These are phyloP conservation scores for Kwoniella botswanensis DNA, from an alignment of 768 basidiomycete species.

Conservation along the genomic window DNA sequence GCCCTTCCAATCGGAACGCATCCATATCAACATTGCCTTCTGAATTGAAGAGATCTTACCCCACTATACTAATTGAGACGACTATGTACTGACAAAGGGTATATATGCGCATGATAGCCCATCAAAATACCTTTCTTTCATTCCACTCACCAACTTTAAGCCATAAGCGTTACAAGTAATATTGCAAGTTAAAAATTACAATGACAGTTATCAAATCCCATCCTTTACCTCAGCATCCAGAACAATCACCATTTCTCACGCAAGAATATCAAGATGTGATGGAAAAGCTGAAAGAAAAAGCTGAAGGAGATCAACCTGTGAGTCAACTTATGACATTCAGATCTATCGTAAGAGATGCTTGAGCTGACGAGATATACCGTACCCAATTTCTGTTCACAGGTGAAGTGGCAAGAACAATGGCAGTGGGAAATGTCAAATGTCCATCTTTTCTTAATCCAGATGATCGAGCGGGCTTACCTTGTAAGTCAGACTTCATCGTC, in stretches of 20 bases:
- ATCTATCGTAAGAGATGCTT: neutral
- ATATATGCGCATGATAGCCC: too few relatives aligned
- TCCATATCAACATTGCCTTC: too few relatives aligned
- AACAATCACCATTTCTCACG: neutral
- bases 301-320: neutral
- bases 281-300: neutral
- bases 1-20: too few relatives aligned
- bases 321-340: neutral
- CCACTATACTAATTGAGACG: too few relatives aligned
- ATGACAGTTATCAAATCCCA: neutral
- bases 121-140: too few relatives aligned
- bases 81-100: too few relatives aligned
- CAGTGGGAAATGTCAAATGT: conserved; percentile 26
- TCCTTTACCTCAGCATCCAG: neutral
- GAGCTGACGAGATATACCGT: neutral
- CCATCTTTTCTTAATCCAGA: conserved; percentile 17
- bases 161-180: too few relatives aligned
- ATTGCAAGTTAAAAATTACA: neutral
- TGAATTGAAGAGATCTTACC: too few relatives aligned
- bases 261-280: neutral
- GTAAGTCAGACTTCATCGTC: neutral
- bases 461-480: conserved; percentile 14
- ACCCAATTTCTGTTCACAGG: neutral
- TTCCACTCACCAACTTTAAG: too few relatives aligned
- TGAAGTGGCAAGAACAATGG: conserved; percentile 3